Percentiles rank a stretch among this genome's conserved stretches.
These are phyloP conservation scores for Thymus quinquecostatus DNA, from an alignment of 257 asterid genomes.

Conservation along the genomic window DNA sequence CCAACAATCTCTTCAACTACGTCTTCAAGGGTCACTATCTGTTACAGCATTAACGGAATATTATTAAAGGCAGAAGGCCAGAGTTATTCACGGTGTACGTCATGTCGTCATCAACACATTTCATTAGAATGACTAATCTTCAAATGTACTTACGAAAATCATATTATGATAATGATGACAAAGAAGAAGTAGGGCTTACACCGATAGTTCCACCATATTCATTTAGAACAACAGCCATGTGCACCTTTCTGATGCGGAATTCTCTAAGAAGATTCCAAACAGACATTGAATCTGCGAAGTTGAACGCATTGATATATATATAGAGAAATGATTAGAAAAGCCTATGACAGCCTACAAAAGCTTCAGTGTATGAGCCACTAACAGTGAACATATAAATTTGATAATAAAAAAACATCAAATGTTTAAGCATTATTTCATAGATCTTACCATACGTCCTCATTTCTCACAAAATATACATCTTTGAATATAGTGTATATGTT, in stretches of 20 bases:
- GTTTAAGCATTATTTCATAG: not conserved
- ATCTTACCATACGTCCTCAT: not conserved
- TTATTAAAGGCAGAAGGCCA: constrained; percentile 25
- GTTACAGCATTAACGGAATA: constrained; percentile 38
- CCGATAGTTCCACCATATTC: constrained; percentile 99
- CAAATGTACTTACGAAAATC: not conserved
- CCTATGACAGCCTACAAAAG: constrained; percentile 6
- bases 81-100: constrained; percentile 26
- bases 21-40: constrained; percentile 98
- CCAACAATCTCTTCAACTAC: constrained; percentile 99
- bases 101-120: constrained; percentile 9
- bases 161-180: not conserved
- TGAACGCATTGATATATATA: constrained; percentile 4
- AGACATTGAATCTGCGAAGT: constrained; percentile 92
- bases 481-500: constrained; percentile 1
- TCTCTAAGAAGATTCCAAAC: constrained; percentile 99
- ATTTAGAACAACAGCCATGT: constrained; percentile 98
- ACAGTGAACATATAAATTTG: constrained; percentile 10
- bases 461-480: constrained; percentile 14
- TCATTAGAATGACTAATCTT: constrained; percentile 18
- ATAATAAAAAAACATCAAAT: not conserved
- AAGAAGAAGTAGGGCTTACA: constrained; percentile 50
- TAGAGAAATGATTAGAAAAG: constrained; percentile 22
- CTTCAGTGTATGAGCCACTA: not conserved
- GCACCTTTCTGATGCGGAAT: constrained; percentile 98